Percentiles rank a stretch among this genome's conserved stretches.
phyloP scores from a whole-genome alignment of 345 rosid species.

The Litchi chinensis region DNA sequence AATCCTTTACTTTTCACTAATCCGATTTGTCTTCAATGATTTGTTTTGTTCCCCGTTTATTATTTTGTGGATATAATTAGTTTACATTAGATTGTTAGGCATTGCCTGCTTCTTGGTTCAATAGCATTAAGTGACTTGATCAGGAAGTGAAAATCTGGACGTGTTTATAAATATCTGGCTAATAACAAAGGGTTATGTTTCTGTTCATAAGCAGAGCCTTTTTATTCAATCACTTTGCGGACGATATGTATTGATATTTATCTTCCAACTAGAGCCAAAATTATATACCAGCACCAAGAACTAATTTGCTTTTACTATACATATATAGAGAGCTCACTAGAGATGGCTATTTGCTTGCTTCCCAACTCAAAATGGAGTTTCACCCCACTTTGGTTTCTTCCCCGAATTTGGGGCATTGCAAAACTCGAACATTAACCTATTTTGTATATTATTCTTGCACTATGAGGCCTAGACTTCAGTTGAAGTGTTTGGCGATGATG shows the following conservation, averaged over 20 bases:
- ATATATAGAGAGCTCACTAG: slow-evolving; percentile 10
- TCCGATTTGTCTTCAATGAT: not conserved
- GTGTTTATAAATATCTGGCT: no score
- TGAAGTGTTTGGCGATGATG: not conserved
- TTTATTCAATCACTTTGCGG: not conserved
- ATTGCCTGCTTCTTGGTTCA: not conserved
- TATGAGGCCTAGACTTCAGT: slow-evolving; percentile 34
- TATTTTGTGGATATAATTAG: not conserved
- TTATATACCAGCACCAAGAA: slow-evolving; percentile 1
- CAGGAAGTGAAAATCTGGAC: not conserved
- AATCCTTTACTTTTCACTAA: no score
- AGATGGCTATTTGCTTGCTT: slow-evolving; percentile 9
- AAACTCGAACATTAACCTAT: slow-evolving; percentile 1
- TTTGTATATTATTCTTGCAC: not conserved
- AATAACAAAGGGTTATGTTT: no score
- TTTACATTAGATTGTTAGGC: not conserved
- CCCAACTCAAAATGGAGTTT: slow-evolving; percentile 53
- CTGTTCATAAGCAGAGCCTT: not conserved
- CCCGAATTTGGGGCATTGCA: not conserved
- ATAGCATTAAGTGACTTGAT: slow-evolving; percentile 4
- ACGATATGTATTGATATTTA: not conserved
- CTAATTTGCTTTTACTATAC: slow-evolving; percentile 12
- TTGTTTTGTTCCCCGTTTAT: not conserved
- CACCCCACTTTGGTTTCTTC: slow-evolving; percentile 48
- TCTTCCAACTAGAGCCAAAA: not conserved